Evolutionary conservation across 2,329 filamentous ascomycete genomes (phyloP), one percentile per base, ranked within the genome.

Genomic region (Diplodia seriata): DNA sequence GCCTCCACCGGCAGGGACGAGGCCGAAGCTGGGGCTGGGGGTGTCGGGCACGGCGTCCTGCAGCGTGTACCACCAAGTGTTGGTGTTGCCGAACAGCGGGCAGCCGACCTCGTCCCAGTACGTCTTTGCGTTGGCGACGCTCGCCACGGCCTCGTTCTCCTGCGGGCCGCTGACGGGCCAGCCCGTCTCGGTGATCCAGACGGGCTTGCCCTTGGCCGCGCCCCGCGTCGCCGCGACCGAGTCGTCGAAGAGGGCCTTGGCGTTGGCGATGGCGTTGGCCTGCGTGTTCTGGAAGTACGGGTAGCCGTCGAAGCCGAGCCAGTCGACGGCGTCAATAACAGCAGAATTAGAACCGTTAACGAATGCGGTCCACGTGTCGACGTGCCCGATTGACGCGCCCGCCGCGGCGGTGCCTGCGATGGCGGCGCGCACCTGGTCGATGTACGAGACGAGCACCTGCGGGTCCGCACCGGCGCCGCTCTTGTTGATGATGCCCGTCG

Each of bases 161-260:
- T 81, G 84, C 71, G 86, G 81, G 67, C 93, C 93, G 73, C 84
- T 88, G 65, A 93, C 88, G 59, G 93, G 93, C 88, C 91, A 95
- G 71, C 93, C 93, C 18, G 92, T 95, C 85, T 97, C 93, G 33
- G 93, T 95, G 70, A 96, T 86, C 91, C 91, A 95, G 73, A 96
- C 86, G 20, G 86, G 83, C 85, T 93, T 94, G 75, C 86, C 87
- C 43, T 84, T 82, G 43, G 87, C 84, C 54, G 83, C 89, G 18
- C 76, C 79, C 70, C 85, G 78, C 40, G 90, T 91, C 69, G 85
- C 83, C 61, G 84, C 80, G 49, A 91, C 83, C 18, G 92, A 89
- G 15, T 85, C 83, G 75, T 89, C 83, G 83, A 96, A 95, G 62
- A 93, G 86, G 20, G 78, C 73, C 74, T 87, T 86, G 73, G 85